Base-by-base conservation (phyloP, 1,284 basidiomycete species). In the Sphagnurus paluster region DNA sequence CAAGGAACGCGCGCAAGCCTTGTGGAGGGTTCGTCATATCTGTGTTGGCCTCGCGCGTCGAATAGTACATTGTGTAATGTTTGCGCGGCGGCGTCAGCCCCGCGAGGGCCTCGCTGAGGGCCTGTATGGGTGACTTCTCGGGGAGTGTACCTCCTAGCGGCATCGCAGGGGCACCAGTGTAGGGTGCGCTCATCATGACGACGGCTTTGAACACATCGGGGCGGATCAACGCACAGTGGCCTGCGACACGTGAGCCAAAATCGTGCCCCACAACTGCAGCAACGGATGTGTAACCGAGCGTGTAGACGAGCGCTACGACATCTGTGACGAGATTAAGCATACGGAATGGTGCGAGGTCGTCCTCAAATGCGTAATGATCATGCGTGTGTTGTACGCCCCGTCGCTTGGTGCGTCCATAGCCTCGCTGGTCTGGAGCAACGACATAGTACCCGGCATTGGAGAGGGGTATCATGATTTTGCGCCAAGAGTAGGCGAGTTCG, bases 401-500 rank as follows among this genome's bases (percentile, higher is more conserved):
- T 42, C 42, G 48, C 30, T 48, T 66, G 26, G 71, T 71, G 35
- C 64, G 69, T 2, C 77, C 78, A 46, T 69, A 78, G 2, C 78
- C 78, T 25, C 79, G 65, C 35, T 75, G 65, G 50, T 81, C 79
- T 10, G 75, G 78, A 1, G 75, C 77, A 23, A 81, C 70, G 50
- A 79, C 72, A 33, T 72, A 69, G 56, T 73, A 80, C 3, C 78
- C 80, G 10, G 68, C 67, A 10, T 63, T 50, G 0, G 76, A 61
- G 24, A 84, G 68, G 1, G 80, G 79, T 1, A 62, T 51, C 28
- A 85, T 68, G 24, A 83, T 48, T 48, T 78, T 77, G 16, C 82
- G 71, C 81, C 80, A 84, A 7, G 82, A 84, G 55, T 77, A 80
- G 1, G 79, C 74, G 8, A 84, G 68, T 56, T 83, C 82, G 9